A percentile compares a stretch with the other conserved stretches of the same genome.
Conservation (phyloP, 176 grass and related monocot species). For the maize (Zea mays) region DNA sequence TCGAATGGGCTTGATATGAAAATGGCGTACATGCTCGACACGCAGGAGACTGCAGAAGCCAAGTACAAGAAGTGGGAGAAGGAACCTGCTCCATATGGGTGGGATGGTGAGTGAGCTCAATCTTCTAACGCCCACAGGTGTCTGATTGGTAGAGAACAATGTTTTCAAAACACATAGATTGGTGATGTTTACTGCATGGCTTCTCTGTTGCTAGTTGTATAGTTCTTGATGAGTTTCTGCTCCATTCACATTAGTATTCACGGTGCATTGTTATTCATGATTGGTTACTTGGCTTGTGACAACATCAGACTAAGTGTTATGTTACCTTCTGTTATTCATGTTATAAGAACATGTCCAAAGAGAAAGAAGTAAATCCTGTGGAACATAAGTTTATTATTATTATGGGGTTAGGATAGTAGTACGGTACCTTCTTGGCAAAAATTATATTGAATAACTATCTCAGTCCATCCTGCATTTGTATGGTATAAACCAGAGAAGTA, state of each 20-base stretch:
- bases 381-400: not conserved
- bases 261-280: not conserved
- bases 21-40: constrained; percentile 96
- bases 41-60: constrained; percentile 66
- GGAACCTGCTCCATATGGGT: constrained; percentile 81
- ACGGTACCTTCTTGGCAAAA: not conserved
- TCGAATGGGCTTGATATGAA: constrained; percentile 93
- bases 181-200: not conserved
- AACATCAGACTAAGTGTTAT: not conserved
- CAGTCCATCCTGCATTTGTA: not conserved
- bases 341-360: not conserved
- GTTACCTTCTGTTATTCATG: not conserved
- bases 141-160: not conserved
- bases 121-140: not conserved
- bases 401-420: not conserved
- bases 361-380: not conserved
- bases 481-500: not conserved
- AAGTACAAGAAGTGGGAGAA: constrained; percentile 99
- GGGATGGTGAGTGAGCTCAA: constrained; percentile 66
- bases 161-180: not conserved
- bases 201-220: not conserved
- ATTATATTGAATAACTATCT: not conserved
- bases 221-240: not conserved
- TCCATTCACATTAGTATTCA: not conserved
- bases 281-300: not conserved